Conservation (phyloP, 2,329 filamentous ascomycete genomes). For the Scedosporium minutisporum region DNA sequence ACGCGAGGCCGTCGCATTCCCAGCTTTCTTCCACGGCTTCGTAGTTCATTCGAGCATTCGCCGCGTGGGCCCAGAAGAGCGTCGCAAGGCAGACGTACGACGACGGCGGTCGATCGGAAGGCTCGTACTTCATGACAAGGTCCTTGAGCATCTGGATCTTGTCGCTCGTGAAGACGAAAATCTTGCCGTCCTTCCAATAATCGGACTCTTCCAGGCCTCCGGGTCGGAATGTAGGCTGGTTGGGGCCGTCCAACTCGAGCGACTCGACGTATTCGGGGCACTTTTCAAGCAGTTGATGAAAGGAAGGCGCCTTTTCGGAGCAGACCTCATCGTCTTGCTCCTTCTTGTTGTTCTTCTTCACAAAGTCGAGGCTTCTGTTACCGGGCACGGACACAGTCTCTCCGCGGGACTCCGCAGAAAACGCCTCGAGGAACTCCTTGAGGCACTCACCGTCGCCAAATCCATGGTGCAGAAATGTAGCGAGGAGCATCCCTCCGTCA, state of each 20-base stretch:
- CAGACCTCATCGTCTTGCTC: conserved; percentile 5
- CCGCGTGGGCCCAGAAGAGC: conserved; percentile 29
- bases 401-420: conserved; percentile 17
- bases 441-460: conserved; percentile 31
- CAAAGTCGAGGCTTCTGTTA: conserved; percentile 14
- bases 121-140: conserved; percentile 11
- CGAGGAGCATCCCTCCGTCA: conserved; percentile 28
- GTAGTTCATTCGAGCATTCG: conserved; percentile 20
- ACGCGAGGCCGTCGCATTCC: conserved; percentile 10
- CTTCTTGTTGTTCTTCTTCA: conserved; percentile 10
- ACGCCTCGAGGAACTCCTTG: conserved; percentile 26
- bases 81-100: conserved; percentile 29
- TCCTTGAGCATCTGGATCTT: conserved; percentile 22
- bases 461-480: conserved; percentile 30
- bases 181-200: conserved; percentile 27
- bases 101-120: conserved; percentile 17
- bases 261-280: conserved; percentile 30
- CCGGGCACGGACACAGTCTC: conserved; percentile 13
- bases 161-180: conserved; percentile 28
- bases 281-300: conserved; percentile 16
- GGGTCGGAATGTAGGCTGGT: conserved; percentile 18
- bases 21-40: conserved; percentile 2
- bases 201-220: conserved; percentile 17
- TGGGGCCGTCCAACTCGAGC: conserved; percentile 22
- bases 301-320: conserved; percentile 8